Evolutionary conservation across 208 protist genomes (phyloP), one percentile per base, ranked within the genome.

Genomic region (Leptomonas pyrrhocoris): DNA sequence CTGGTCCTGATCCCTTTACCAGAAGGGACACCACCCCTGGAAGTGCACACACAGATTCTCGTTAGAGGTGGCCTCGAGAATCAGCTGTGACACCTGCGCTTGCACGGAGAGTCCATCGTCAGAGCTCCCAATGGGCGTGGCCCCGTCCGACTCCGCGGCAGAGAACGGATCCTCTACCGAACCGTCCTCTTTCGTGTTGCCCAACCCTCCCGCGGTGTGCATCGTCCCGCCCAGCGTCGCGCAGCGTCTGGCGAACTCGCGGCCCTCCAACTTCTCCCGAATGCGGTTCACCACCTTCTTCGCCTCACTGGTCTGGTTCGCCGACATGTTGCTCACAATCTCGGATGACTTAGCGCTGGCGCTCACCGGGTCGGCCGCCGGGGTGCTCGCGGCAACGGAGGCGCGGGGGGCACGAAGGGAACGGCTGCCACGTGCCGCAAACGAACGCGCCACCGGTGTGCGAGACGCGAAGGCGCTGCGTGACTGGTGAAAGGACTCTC

Each of bases 41-140:
- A 99, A 99, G 75, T 94, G 94, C 73, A 99, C 96, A 76, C 98
- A 99, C 30, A 99, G 81, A 83, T 99, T 99, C 68, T 99, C 98
- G 57, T 98, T 91, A 6, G 91, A 98, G 4, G 95, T 99, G 0
- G 99, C 99, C 80, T 99, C 92, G 23, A 92, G 77, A 74, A 99
- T 99, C 13, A 99, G 79, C 46, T 88, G 84, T 16, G 95, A 54
- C 19, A 99, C 97, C 69, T 98, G 94, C 28, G 85, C 81, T 67
- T 94, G 83, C 49, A 94, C 93, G 4, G 79, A 80, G 15, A 94
- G 83, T 5, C 87, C 88, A 23, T 88, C 88, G n/a, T 88, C 84
- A 31, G 38, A 42, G 25, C 25, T 64, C 23, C 48, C 48, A 18
- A 19, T 40, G 8, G 58, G 57, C 7, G 18, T 64, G 21, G 50